Evolutionary conservation across 2,329 filamentous ascomycete genomes (phyloP), one percentile per base, ranked within the genome.

Genomic region (Aspergillus novofumigatus): DNA sequence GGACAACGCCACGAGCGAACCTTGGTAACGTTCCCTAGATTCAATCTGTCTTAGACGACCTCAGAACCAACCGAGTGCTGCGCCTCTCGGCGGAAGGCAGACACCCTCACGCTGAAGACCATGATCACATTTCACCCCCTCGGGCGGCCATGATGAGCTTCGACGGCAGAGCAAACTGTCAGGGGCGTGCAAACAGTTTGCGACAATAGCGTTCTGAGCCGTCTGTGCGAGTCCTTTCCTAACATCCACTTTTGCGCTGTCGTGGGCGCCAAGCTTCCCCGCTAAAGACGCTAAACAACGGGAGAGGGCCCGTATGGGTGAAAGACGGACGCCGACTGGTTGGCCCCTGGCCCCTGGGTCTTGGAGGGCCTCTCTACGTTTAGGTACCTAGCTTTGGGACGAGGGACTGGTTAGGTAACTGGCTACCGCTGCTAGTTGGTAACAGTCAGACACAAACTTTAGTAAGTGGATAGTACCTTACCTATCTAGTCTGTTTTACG

Each of bases 201-300:
- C 5, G 14, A 17, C 32, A 38, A 38, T 38, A 7, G n/a, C 6
- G 9, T 8, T 21, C 41, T 44, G 41, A 6, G 32, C 32, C 41
- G 23, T 23, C 44, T 26, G 21, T 10, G 10, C 42, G 21, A 10
- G 23, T 14, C 14, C 44, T 2, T 11, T 45, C 4, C 23, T 25
- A 47, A 26, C 38, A 11, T 35, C 49, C 49, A 51, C 49, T n/a
- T n/a, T 47, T 23, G 20, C 1, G 3, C 42, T 45, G 42, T 45
- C 20, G 42, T 23, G 49, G 21, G 6, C 29, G 59, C 60, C 55
- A 62, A 62, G 60, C 60, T 62, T 62, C 56, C 47, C 58, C 52
- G 52, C 47, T 51, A 53, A 54, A 44, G 21, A 26, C 57, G 48
- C 56, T 53, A 55, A 47, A 53, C 50, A 45, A 52, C 45, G 54